Evolutionary conservation across 2,329 filamentous ascomycete species (phyloP), one percentile per base, ranked within the genome.

Genomic region (Exophiala mesophila): DNA sequence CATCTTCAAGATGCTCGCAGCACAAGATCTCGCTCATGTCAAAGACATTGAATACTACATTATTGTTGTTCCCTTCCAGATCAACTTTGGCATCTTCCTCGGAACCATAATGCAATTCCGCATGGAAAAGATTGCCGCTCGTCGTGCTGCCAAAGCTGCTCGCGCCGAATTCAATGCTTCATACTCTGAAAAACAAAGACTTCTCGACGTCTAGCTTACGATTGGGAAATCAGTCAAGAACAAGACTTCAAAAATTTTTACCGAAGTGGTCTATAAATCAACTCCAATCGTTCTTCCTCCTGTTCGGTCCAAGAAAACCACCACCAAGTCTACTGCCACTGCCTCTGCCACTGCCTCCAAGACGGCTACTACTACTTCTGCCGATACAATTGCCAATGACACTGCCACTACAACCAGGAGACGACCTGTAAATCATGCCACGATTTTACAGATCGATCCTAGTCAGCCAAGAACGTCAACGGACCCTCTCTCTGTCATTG

Each of bases 11-110:
- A 50, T 54, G 16, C 49, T 55, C 5, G 50, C 41, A 5, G 28
- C 42, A 9, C 36, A 44, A 38, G 53, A 53, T 19, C 50, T 55
- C 5, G 53, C 50, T 4, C 50, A 44, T 16, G 53, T 55, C 35
- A 55, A 55, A 42, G 12, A 41, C 5, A 15, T 52, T 6, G 53
- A 55, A 28, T 55, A 55, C 29, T 30, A 33, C 15, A 35, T 54
- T 34, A 49, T 55, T 33, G 49, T 53, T 9, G 39, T 54, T 4
- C 53, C 53, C 2, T 38, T 54, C 12, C 53, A 54, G 34, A 38
- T 55, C 41, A 55, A 55, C 41, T 26, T 55, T 28, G 53, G 53
- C 12, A 24, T 55, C 13, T 36, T 55, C 16, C 36, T 54, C 21
- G 53, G 46, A 9, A 49, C 45, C 13, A 31, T 49, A 8, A 44